phyloP scores from a whole-genome alignment of 108 stramenopile species.

The Licmophora abbreviata region DNA sequence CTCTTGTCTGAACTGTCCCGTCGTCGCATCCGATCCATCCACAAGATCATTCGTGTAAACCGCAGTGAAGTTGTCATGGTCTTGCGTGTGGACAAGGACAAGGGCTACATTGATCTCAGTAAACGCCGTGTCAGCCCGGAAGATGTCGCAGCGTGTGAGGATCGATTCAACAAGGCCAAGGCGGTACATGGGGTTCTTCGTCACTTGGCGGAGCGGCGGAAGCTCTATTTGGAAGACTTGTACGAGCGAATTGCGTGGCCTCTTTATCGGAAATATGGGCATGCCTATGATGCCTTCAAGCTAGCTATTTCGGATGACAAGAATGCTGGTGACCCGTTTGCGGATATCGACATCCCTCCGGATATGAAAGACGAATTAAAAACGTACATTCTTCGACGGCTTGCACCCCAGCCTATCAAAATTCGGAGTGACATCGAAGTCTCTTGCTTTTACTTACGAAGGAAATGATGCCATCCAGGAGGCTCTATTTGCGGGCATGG shows the following conservation, averaged over 20 bases:
- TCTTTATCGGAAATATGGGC: conserved; percentile 93
- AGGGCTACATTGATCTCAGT: conserved; percentile 99
- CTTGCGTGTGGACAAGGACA: conserved; percentile 97
- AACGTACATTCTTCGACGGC: conserved; percentile 77
- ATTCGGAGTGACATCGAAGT: conserved; percentile 98
- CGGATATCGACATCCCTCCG: conserved; percentile 52
- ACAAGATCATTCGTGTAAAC: conserved; percentile 98
- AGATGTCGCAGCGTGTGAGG: conserved; percentile 96
- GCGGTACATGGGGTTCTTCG: conserved; percentile 95
- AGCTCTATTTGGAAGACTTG: conserved; percentile 85
- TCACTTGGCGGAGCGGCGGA: conserved; percentile 90
- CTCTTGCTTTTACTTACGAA: conserved; percentile 96
- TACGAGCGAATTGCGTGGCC: conserved; percentile 98
- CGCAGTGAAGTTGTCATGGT: conserved; percentile 99
- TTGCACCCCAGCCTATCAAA: conserved; percentile 98
- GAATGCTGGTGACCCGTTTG: conserved; percentile 70
- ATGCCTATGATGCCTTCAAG: conserved; percentile 98
- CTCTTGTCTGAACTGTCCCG: conserved; percentile 92
- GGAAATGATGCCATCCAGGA: conserved; percentile 98
- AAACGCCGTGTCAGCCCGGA: conserved; percentile 97
- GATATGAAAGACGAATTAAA: conserved; percentile 80
- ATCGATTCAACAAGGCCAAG: conserved; percentile 95
- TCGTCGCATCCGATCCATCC: conserved; percentile 97
- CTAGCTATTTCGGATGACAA: conserved; percentile 82
- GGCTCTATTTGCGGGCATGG: conserved; percentile 93